Evolutionary conservation across 2,329 filamentous ascomycete species (phyloP).

Genomic region (Sclerotinia nivalis): DNA sequence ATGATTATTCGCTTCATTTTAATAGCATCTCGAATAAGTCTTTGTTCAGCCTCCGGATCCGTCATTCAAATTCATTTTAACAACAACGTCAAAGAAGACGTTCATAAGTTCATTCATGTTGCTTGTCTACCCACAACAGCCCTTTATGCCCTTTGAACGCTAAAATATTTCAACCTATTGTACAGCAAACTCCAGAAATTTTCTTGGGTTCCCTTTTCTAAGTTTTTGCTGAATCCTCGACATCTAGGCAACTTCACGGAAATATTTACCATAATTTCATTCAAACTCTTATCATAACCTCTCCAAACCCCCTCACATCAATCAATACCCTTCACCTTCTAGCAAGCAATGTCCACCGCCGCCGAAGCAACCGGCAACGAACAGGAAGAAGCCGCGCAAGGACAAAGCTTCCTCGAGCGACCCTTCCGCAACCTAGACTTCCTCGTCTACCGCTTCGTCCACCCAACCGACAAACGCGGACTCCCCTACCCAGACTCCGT

Average conservation of each 20-base stretch:
- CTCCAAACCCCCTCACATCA: neutral
- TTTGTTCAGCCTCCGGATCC: constrained; percentile 15
- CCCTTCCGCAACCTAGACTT: constrained; percentile 16
- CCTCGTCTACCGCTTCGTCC: constrained; percentile 14
- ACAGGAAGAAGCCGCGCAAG: too few species aligned
- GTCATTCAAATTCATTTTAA: neutral
- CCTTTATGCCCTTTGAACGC: constrained; percentile 10
- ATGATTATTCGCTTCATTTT: neutral
- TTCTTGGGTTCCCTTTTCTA: too few species aligned
- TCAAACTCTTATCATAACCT: neutral
- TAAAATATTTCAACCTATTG: constrained; percentile 7
- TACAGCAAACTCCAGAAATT: neutral
- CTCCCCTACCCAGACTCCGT: constrained; percentile 6
- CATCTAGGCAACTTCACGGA: neutral
- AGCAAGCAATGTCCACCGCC: neutral
- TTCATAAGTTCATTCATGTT: neutral
- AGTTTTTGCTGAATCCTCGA: neutral
- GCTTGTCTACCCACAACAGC: neutral
- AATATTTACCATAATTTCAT: neutral
- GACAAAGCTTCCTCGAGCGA: neutral
- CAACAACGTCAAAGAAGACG: neutral
- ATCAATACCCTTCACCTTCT: neutral
- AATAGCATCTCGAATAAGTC: neutral
- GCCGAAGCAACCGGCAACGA: neutral
- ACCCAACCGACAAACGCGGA: constrained; percentile 9